These are phyloP conservation scores for Quaeritorhiza haematococci DNA, from an alignment of 371 early-diverging fungal species.

Conservation along the genomic window DNA sequence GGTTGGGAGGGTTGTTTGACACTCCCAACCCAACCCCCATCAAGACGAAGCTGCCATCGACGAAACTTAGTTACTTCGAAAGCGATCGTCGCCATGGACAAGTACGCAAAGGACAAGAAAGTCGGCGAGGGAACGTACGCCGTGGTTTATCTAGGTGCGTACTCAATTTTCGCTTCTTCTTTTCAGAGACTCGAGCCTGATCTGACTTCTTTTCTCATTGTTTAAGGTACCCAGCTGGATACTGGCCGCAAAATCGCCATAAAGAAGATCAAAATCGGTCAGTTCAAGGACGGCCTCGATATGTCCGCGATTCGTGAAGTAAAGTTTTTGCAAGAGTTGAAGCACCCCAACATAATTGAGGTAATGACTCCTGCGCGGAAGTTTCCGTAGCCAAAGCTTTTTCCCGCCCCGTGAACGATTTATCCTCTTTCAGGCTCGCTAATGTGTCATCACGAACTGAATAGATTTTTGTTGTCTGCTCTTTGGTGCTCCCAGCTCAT, in stretches of 20 bases:
- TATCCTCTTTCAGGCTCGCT: not conserved
- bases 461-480: no score
- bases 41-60: no score
- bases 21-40: no score
- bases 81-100: no score
- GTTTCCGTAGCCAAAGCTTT: not conserved
- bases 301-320: slow-evolving; percentile 97
- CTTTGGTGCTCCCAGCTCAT: slow-evolving; percentile 61
- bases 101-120: slow-evolving; percentile 50
- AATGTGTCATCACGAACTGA: not conserved
- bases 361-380: slow-evolving; percentile 29
- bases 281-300: slow-evolving; percentile 82
- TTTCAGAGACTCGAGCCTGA: not conserved
- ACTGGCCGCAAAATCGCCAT: slow-evolving; percentile 65
- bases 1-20: no score
- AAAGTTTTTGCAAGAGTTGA: slow-evolving; percentile 88
- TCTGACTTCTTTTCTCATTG: not conserved
- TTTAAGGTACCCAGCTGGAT: slow-evolving; percentile 6
- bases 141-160: slow-evolving; percentile 78
- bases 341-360: slow-evolving; percentile 89
- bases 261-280: slow-evolving; percentile 91
- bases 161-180: slow-evolving; percentile 1
- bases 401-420: not conserved
- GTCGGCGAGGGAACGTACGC: slow-evolving; percentile 96
- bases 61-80: no score